Evolutionary conservation across 768 basidiomycete genomes (phyloP), one percentile per base, ranked within the genome.

Genomic region (Leccinum boreale): DNA sequence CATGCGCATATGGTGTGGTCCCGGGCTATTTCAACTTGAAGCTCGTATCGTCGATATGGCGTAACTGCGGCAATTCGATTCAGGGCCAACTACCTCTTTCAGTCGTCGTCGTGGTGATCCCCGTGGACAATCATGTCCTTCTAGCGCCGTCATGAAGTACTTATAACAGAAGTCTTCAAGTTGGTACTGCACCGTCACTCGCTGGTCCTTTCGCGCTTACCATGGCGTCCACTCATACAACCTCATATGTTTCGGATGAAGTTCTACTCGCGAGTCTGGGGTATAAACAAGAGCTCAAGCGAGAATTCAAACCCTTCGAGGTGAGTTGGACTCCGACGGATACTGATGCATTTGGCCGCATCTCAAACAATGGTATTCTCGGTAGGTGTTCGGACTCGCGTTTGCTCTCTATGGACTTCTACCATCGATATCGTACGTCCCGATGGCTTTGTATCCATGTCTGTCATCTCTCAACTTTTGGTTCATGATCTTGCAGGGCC

Each of bases 341-440:
- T 44, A 23, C 8, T 15, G 19, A 15, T 3, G 21, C 14, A 28
- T 39, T 12, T 24, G 4, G 24, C 11, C 3, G 8, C 3, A 21
- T 24, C 2, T 28, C 48, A 19, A 24, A 15, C 19, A 11, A 42
- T 5, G 33, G 17, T 7, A 21, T 9, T 3, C 65, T 63, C 31
- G 26, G 70, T 64, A 89, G 83, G 82, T 86, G 9, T 87, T 88
- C 58, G 86, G 87, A 1, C 75, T 88, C 21, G 82, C 82, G 0
- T 89, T 89, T 67, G 84, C 82, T 5, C 84, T 87, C 57, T 85
- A 87, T 52, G 86, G 86, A 0, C 64, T 88, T 15, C 78, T 86
- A 1, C 85, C 80, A 19, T 80, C 86, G 0, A 85, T 87, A 45
- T 80, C 85, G 68, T 82, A 57, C 10, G 79, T 73, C 36, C 56